Base-by-base conservation (phyloP, 2,329 filamentous ascomycete genomes). In the Penicillium sp. region DNA sequence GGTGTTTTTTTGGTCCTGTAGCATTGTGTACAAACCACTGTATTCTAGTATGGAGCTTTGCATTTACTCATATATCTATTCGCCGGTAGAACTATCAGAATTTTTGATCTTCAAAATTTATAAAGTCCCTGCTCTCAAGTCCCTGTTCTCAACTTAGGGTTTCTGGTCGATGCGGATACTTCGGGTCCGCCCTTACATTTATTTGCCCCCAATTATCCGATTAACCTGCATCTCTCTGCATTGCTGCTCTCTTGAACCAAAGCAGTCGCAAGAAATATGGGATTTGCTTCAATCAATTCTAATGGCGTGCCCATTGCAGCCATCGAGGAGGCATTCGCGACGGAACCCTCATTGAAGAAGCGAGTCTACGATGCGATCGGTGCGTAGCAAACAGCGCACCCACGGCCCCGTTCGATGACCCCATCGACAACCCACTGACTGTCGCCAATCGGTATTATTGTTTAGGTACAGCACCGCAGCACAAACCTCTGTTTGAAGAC, bases 401-500 rank as follows among this genome's bases (percentile, higher is more conserved):
- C 44, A 53, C 53, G 47, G 44, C 54, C 46, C 50, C 18, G 19
- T 27, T 19, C 34, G 35, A 55, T 43, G 40, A 55, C 23, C 45
- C 38, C 43, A 14, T 41, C 34, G 47, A 53, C 32, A 46, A 51
- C 19, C 51, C 47, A 43, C 60, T 63, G 56, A 64, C 49, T 42
- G 46, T 46, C 51, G 30, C 27, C 43, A 16, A 55, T 43, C 18
- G 29, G 40, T 58, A 47, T 47, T 14, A 51, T 57, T 18, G 19
- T 58, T 49, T 60, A 76, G 74, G 62, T 27, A 56, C 59, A 46
- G 70, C 69, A 50, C 75, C 75, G 18, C 71, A 75, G 55, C 65
- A 75, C 53, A 61, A 57, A 52, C 61, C 67, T 49, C 68, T 81
- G 4, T 79, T 81, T 57, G 72, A 78, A 61, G 78, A 81, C 59